These are phyloP conservation scores for Eucalyptus victrix DNA, from an alignment of 345 rosid species.

Conservation along the genomic window DNA sequence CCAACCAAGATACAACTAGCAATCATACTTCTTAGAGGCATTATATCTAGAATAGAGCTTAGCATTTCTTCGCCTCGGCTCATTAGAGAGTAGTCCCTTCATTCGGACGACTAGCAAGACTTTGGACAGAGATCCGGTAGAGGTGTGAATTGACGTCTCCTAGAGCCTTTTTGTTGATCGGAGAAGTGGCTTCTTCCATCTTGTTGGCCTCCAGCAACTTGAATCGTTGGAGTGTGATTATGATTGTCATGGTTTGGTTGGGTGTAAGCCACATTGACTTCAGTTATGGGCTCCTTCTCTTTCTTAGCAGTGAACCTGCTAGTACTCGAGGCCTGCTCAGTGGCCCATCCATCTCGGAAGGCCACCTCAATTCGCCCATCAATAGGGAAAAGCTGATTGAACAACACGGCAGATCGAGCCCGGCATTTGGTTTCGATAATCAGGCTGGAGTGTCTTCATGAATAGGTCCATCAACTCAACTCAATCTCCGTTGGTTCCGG, in stretches of 20 bases:
- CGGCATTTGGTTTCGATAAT: background rate
- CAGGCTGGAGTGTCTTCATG: background rate
- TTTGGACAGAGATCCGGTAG: background rate
- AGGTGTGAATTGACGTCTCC: background rate
- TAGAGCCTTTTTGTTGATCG: background rate
- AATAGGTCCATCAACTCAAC: background rate
- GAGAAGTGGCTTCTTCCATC: background rate
- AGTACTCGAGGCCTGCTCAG: background rate
- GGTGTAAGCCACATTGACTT: background rate
- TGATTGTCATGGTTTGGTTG: background rate
- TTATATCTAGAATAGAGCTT: background rate
- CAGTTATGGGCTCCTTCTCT: background rate
- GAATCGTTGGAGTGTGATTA: background rate
- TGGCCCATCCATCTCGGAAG: background rate
- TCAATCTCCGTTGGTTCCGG: background rate
- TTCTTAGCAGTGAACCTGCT: background rate
- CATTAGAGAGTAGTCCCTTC: background rate
- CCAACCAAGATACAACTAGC: background rate
- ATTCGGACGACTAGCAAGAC: background rate
- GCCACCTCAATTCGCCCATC: background rate
- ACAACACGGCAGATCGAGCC: background rate
- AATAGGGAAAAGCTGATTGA: background rate
- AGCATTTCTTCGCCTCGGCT: background rate
- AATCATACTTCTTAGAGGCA: background rate
- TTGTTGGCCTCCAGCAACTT: background rate